Evolutionary conservation across 2,329 filamentous ascomycete genomes (phyloP).

Genomic region (Pestalotiopsis sp.): DNA sequence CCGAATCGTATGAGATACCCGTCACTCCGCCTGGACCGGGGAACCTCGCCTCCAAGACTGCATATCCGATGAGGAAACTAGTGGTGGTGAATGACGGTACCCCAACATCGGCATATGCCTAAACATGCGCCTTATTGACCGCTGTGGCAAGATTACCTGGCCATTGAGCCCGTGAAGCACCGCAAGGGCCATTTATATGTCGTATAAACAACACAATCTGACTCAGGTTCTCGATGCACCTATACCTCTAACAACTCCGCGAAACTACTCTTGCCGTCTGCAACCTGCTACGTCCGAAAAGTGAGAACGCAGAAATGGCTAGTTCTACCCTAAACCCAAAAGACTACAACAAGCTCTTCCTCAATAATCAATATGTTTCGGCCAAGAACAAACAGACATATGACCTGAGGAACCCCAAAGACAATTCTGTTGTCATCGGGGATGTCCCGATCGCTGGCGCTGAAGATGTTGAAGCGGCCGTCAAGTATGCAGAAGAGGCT

Average conservation of each 20-base stretch:
- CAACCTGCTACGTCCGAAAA: neutral
- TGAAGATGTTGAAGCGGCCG: slow-evolving; percentile 49
- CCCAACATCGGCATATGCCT: neutral
- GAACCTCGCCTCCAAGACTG: neutral
- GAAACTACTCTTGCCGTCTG: neutral
- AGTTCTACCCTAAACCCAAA: neutral
- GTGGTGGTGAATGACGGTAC: neutral
- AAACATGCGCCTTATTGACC: neutral
- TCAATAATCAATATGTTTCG: neutral
- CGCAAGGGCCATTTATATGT: neutral
- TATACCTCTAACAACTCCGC: neutral
- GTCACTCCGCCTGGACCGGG: neutral
- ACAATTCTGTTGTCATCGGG: neutral
- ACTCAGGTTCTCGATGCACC: no score
- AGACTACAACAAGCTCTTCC: neutral
- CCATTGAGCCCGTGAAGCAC: neutral
- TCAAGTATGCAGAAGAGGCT: slow-evolving; percentile 50
- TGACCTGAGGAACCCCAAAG: neutral
- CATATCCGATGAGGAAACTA: neutral
- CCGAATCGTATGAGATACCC: neutral
- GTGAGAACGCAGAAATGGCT: neutral
- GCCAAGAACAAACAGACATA: neutral
- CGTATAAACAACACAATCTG: no score
- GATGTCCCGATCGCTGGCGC: slow-evolving; percentile 27
- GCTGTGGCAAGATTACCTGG: neutral